phyloP scores from a whole-genome alignment of 176 grass and related monocot species.

The Canna indica region DNA sequence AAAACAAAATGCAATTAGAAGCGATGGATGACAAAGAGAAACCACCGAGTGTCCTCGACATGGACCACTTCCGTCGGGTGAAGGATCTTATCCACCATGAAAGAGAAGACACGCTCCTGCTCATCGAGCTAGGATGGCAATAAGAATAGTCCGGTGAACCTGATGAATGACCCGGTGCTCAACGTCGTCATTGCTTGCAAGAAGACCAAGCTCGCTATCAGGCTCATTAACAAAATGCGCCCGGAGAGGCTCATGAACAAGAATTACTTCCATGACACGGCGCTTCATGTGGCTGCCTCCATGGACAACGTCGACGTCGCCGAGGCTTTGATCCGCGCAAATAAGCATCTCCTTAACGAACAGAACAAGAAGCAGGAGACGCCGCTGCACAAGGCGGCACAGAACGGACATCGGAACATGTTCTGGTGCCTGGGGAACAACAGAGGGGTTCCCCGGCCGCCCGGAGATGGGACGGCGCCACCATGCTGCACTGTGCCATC shows the following conservation, averaged over 20 bases:
- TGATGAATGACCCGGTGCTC: background rate
- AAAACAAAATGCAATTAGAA: too few species aligned
- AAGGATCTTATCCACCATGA: background rate
- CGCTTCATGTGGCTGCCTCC: background rate
- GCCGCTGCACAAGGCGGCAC: background rate
- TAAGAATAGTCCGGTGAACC: background rate
- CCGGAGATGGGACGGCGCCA: too few species aligned
- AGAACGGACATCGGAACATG: background rate
- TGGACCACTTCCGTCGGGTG: background rate
- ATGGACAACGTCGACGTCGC: background rate
- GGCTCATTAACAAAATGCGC: background rate
- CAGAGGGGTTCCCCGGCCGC: too few species aligned
- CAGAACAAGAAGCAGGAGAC: background rate
- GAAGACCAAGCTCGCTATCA: background rate
- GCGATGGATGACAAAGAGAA: too few species aligned
- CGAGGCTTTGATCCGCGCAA: background rate
- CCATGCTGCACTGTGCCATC: too few species aligned
- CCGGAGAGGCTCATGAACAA: background rate
- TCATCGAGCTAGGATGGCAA: background rate
- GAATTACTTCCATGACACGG: background rate
- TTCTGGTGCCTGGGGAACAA: background rate
- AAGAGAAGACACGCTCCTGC: background rate
- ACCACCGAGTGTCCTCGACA: background rate
- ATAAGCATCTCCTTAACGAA: background rate
- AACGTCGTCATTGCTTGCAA: background rate